A percentile compares a stretch with the other conserved stretches of the same genome.
Conservation (phyloP, 225 moss, liverwort and hornwort species). For the Rhytidiadelphus loreus region DNA sequence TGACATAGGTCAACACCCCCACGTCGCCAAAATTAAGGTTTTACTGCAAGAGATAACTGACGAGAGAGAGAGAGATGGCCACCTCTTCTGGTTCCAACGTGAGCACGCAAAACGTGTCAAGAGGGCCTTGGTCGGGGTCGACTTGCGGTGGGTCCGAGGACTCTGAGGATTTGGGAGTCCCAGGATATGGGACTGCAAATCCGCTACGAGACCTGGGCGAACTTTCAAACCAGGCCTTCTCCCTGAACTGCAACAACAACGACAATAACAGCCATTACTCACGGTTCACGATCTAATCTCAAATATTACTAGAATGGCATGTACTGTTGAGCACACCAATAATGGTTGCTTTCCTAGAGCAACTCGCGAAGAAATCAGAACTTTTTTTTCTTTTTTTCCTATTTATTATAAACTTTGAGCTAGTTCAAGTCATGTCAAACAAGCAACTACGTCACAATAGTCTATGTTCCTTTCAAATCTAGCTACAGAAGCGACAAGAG, state of each 20-base stretch:
- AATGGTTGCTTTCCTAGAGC: background rate
- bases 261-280: background rate
- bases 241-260: slow-evolving; percentile 46
- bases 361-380: background rate
- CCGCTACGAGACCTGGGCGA: slow-evolving; percentile 50
- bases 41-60: background rate
- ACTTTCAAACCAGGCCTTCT: slow-evolving; percentile 69
- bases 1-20: background rate
- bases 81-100: slow-evolving; percentile 84
- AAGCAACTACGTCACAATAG: background rate
- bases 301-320: background rate
- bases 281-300: background rate
- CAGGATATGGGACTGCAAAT: slow-evolving; percentile 64
- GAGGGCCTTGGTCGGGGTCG: slow-evolving; percentile 56
- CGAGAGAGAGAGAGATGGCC: background rate
- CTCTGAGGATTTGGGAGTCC: slow-evolving; percentile 23
- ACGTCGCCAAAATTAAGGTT: background rate
- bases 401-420: background rate
- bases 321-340: background rate
- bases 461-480: background rate
- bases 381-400: background rate
- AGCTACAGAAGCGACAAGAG: background rate
- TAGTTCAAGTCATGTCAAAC: background rate
- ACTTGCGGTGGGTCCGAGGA: slow-evolving; percentile 24
- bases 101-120: slow-evolving; percentile 70